Base-by-base conservation (phyloP, 805 yeast species). In the Candida xiaguanensis region DNA sequence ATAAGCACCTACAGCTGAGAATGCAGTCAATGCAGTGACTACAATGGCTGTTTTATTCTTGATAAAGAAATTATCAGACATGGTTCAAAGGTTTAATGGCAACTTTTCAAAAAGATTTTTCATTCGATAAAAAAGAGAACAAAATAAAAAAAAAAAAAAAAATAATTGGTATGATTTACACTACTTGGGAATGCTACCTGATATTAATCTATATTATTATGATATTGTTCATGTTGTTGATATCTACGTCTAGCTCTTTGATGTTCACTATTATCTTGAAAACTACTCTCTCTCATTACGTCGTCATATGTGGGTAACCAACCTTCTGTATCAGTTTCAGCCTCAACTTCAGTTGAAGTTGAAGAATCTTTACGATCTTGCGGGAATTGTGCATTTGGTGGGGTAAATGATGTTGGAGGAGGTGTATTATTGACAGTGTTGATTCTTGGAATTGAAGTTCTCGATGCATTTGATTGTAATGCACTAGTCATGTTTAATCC, bases 1-100 rank as follows among this genome's bases (percentile, higher is more conserved):
- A 50, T 75, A 78, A 8, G 85, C 82, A 40, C 82, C 80, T 25
- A 76, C 74, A 22, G 82, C 86, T 27, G 82, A 73, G 37, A 78
- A 74, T 43, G 78, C 77, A 36, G 84, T 84, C 45, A 80, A 74
- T 6, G 80, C 75, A 8, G 87, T 70, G 33, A 82, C 75, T 23
- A 78, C 64, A 39, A 84, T 71, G 29, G 82, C 85, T n/a, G 77
- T 65, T 58, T 74, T 82, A 66, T 83, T 75, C 48, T 72, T 63
- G 36, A 70, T 62, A 41, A 76, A 63, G 53, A 76, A 75, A 36
- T 50, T 49, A 33, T 44, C 47, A 15, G 55, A 46, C 55, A 51
- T 50, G 8, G 19, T 32, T 22, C 11, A 3, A 18, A 20, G 8
- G 12, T 13, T 12, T 5, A 13, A 34, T 34, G 36, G 36, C 36